Evolutionary conservation across 306 rosid genomes (phyloP), one percentile per base, ranked within the genome.

Genomic region (Sesbania bispinosa): DNA sequence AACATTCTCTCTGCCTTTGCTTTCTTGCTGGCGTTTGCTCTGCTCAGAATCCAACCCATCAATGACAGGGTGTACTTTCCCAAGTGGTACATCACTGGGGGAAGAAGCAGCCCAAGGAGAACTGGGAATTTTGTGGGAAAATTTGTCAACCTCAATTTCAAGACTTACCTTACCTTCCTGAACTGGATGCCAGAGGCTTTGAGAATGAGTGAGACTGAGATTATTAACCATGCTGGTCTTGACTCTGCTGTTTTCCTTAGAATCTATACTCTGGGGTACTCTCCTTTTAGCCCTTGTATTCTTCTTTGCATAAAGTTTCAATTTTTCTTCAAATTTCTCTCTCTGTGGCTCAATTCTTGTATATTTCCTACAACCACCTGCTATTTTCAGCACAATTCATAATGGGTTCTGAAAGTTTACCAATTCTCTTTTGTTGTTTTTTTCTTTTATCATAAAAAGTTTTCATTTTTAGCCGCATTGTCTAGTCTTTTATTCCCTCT

Each of bases 181-280:
- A 89, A 88, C 45, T 94, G 99, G 99, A 94, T 94, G 96, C 99
- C 99, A 32, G 88, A 83, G 60, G 97, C 99, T 79, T 52, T 91
- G 74, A 89, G 82, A 83, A 91, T 89, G 97, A 66, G 71, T 58
- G 96, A 94, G 74, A 4, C 87, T 71, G 92, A 91, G 79, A 94
- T 94, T 55, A 86, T 89, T 62, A 77, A 36, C 81, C 97, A 91
- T 81, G 97, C 99, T 77, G 97, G 99, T 14, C 88, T 94, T 57
- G 99, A 94, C 79, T 94, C 99, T 80, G 97, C 96, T 83, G 95
- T 74, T 83, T 94, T 94, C 42, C 94, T 94, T 67, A 86, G 99
- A 82, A 89, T 94, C 72, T 94, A 94, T 53, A 81, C 77, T 80
- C 89, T 94, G 24, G 99, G 99, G 99, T 94, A 77, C 48, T 39